A percentile compares a stretch with the other conserved stretches of the same genome.
phyloP scores from a whole-genome alignment of 2,329 filamentous ascomycete species.

The Aspergillus ruber region DNA sequence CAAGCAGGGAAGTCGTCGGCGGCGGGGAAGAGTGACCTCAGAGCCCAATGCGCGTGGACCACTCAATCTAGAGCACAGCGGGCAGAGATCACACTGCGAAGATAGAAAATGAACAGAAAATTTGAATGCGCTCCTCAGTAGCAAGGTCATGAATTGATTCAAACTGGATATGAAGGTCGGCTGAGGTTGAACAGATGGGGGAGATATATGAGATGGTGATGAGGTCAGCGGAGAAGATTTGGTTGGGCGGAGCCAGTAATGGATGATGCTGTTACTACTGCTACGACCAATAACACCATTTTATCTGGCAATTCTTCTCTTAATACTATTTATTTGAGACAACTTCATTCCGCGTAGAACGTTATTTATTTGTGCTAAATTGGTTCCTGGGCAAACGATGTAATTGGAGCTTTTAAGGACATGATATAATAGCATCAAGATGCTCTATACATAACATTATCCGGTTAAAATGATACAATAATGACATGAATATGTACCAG shows the following conservation, averaged over 20 bases:
- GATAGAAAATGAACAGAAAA: not conserved
- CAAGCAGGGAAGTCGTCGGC: not conserved
- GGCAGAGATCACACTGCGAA: not conserved
- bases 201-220: not conserved
- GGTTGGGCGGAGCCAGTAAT: constrained; percentile 4
- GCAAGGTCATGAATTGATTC: not conserved
- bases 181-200: too few species aligned
- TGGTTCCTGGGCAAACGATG: too few species aligned
- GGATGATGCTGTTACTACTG: constrained; percentile 9
- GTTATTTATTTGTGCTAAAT: too few species aligned
- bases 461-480: too few species aligned
- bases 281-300: too few species aligned
- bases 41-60: constrained; percentile 11
- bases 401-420: not conserved
- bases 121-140: not conserved
- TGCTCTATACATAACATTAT: too few species aligned
- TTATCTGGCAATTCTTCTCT: too few species aligned
- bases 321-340: too few species aligned
- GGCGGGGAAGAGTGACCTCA: constrained; percentile 13
- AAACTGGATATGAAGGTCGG: too few species aligned
- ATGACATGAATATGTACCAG: too few species aligned
- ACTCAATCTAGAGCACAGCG: not conserved
- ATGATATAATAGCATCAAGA: not conserved
- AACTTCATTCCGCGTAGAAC: too few species aligned
- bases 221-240: constrained; percentile 1